phyloP scores from a whole-genome alignment of 768 basidiomycete species.

The Tylopilus sp. region DNA sequence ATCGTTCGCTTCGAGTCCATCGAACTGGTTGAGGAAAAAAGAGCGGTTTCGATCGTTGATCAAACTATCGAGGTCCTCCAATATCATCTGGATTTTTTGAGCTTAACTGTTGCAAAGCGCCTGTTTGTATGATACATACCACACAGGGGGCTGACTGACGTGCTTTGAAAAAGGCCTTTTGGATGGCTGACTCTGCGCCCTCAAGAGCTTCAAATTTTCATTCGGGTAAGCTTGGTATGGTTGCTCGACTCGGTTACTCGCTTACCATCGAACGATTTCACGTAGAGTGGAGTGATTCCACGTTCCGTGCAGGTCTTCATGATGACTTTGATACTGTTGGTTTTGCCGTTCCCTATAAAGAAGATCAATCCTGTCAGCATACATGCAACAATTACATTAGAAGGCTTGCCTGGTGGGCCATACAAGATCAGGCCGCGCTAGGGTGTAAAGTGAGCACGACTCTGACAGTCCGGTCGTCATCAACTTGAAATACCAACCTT shows the following conservation, averaged over 20 bases:
- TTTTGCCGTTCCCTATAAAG: constrained; percentile 71
- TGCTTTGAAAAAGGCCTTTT: constrained; percentile 67
- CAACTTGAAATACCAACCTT: constrained; percentile 44
- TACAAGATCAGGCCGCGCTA: constrained; percentile 81
- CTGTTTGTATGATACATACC: constrained; percentile 43
- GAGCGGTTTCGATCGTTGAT: constrained; percentile 77
- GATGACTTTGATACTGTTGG: constrained; percentile 76
- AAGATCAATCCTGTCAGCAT: neutral
- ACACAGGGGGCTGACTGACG: constrained; percentile 66
- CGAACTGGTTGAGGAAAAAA: constrained; percentile 86
- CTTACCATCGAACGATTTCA: constrained; percentile 75
- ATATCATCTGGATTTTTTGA: constrained; percentile 27
- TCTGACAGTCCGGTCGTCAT: neutral
- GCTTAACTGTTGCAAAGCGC: neutral
- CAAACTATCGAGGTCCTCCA: constrained; percentile 74
- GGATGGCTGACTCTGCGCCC: constrained; percentile 69
- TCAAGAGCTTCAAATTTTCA: constrained; percentile 44
- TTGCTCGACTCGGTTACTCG: neutral
- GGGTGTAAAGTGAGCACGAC: neutral
- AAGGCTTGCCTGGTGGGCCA: constrained; percentile 64
- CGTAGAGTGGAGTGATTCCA: constrained; percentile 70
- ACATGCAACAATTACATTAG: neutral
- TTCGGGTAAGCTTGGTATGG: constrained; percentile 5
- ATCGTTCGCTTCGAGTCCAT: constrained; percentile 77
- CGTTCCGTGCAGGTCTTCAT: constrained; percentile 68